phyloP scores from a whole-genome alignment of 495 filamentous ascomycete genomes.

The Trichocladium uniseriatum region DNA sequence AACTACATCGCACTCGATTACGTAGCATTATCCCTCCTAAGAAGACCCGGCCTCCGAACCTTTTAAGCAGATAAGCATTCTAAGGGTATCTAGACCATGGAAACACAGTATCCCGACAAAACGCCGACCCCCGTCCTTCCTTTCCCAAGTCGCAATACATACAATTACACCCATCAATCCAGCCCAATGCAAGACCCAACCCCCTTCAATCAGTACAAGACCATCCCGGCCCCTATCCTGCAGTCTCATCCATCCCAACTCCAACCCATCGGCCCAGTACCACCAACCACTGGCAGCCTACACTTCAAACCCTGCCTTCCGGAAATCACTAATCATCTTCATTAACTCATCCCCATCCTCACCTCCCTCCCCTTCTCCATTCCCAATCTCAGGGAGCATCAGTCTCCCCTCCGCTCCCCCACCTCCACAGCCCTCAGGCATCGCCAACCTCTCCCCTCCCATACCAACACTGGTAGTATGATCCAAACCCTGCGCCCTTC shows the following conservation, averaged over 20 bases:
- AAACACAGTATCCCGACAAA: neutral
- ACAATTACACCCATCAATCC: neutral
- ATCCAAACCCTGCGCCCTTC: too few species aligned
- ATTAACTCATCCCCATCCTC: conserved; percentile 7
- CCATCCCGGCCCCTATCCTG: too few species aligned
- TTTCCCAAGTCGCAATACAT: neutral
- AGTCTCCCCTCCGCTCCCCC: neutral
- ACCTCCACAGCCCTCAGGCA: neutral
- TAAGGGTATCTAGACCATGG: conserved; percentile 3
- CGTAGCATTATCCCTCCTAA: too few species aligned
- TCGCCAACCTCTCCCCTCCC: too few species aligned
- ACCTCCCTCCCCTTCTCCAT: neutral
- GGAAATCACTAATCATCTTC: conserved; percentile 15
- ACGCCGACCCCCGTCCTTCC: neutral
- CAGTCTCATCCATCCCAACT: too few species aligned
- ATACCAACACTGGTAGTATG: too few species aligned
- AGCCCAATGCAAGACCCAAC: neutral
- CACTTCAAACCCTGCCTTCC: conserved; percentile 10
- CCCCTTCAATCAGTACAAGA: neutral
- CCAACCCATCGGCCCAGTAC: too few species aligned
- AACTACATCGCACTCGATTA: too few species aligned
- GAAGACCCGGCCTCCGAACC: too few species aligned
- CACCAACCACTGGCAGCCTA: too few species aligned
- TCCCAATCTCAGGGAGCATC: neutral
- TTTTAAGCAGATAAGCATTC: neutral